phyloP scores from a whole-genome alignment of 2,329 filamentous ascomycete species.

The Penicillium sp. region DNA sequence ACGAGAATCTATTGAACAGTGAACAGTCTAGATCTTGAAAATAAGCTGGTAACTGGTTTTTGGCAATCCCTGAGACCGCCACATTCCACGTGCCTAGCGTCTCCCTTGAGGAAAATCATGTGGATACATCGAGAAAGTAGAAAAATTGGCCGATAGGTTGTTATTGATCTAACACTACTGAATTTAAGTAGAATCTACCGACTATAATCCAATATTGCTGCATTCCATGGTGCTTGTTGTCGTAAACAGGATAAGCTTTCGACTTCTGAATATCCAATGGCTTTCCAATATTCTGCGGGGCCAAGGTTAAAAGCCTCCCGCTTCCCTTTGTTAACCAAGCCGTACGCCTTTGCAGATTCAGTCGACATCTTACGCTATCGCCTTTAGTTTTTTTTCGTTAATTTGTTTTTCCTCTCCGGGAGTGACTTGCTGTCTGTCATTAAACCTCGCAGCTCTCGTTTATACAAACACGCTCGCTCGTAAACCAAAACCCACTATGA shows the following conservation, averaged over 20 bases:
- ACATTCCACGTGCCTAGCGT: not conserved
- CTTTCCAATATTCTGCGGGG: no score
- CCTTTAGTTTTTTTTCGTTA: not conserved
- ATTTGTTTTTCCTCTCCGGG: slow-evolving; percentile 1
- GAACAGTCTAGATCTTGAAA: no score
- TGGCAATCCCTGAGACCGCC: not conserved
- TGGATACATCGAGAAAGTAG: not conserved
- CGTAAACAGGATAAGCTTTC: no score
- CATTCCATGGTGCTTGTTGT: not conserved
- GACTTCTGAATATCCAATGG: no score
- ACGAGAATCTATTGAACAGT: no score
- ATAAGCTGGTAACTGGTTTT: no score
- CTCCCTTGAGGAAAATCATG: not conserved
- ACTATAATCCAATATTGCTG: not conserved
- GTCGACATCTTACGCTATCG: slow-evolving; percentile 10
- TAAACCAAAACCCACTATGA: slow-evolving; percentile 23
- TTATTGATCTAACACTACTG: not conserved
- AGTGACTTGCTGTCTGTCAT: slow-evolving; percentile 21
- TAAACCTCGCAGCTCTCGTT: slow-evolving; percentile 15
- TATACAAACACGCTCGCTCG: slow-evolving; percentile 1
- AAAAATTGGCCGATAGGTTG: not conserved
- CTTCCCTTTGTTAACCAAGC: no score
- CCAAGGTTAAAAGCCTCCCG: no score
- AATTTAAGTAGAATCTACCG: not conserved
- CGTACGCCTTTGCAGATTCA: not conserved